phyloP scores from a whole-genome alignment of 1,284 basidiomycete species.

The Irpex sp. region DNA sequence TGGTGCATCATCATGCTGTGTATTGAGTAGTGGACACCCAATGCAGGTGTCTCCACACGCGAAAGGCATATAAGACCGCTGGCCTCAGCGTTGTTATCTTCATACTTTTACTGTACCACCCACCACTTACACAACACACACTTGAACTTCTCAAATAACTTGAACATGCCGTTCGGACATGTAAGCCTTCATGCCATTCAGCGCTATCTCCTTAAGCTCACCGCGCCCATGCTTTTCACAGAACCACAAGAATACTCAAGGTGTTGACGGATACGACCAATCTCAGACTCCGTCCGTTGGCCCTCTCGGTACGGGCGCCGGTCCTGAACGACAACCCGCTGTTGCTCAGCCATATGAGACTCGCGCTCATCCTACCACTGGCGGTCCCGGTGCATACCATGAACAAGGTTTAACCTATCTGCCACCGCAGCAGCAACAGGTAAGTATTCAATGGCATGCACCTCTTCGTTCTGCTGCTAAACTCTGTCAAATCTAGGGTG shows the following conservation, averaged over 20 bases:
- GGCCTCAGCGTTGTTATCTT: too few relatives aligned
- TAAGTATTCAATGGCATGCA: not conserved
- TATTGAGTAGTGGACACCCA: not conserved
- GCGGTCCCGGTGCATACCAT: conserved; percentile 3
- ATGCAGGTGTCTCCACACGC: not conserved
- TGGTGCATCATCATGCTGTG: not conserved
- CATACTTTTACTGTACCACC: too few relatives aligned
- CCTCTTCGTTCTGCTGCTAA: not conserved
- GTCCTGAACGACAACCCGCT: conserved; percentile 5
- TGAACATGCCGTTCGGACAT: conserved; percentile 16
- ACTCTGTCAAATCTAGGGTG: not conserved
- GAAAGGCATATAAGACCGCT: not conserved
- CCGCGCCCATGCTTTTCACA: not conserved
- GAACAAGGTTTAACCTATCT: conserved; percentile 4
- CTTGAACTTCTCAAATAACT: not conserved
- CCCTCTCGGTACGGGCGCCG: conserved; percentile 2
- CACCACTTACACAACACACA: not conserved
- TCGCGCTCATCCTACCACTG: not conserved
- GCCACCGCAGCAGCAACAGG: conserved; percentile 1
- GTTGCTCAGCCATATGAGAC: not conserved
- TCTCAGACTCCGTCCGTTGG: not conserved
- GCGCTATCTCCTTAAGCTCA: not conserved
- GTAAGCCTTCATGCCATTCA: conserved; percentile 2
- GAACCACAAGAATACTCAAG: conserved; percentile 3
- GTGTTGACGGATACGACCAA: not conserved